Evolutionary conservation across 768 basidiomycete genomes (phyloP).

Genomic region (Suillus discolor): DNA sequence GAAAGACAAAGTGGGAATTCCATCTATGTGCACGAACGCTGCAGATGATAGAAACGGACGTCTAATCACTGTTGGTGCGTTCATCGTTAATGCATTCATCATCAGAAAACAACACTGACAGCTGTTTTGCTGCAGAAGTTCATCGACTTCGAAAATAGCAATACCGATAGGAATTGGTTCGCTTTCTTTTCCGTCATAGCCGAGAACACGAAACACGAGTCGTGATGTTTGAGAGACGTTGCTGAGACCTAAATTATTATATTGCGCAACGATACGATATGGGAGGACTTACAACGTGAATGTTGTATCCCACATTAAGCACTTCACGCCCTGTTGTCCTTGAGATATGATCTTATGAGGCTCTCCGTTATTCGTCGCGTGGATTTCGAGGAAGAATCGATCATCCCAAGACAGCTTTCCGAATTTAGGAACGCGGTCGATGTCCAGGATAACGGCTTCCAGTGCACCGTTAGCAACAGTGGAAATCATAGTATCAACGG

Average conservation of each 20-base stretch:
- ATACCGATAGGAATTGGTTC: constrained; percentile 1
- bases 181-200: constrained; percentile 1
- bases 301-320: not conserved
- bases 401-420: constrained; percentile 2
- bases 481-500: not conserved
- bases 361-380: not conserved
- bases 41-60: constrained; percentile 1
- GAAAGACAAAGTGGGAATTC: constrained; percentile 1
- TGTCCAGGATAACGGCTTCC: not conserved
- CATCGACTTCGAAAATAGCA: not conserved
- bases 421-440: not conserved
- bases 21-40: constrained; percentile 1
- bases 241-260: not conserved
- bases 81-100: not conserved
- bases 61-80: not conserved
- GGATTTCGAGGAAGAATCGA: constrained; percentile 1
- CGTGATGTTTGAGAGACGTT: constrained; percentile 1
- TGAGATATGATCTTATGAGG: not conserved
- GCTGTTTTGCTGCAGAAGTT: not conserved
- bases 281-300: not conserved
- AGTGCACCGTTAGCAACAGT: not conserved
- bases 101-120: not conserved
- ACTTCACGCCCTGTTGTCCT: not conserved
- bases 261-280: not conserved
- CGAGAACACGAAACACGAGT: constrained; percentile 3